phyloP scores from a whole-genome alignment of 2,329 filamentous ascomycete genomes.

The Byssochlamys sp. region DNA sequence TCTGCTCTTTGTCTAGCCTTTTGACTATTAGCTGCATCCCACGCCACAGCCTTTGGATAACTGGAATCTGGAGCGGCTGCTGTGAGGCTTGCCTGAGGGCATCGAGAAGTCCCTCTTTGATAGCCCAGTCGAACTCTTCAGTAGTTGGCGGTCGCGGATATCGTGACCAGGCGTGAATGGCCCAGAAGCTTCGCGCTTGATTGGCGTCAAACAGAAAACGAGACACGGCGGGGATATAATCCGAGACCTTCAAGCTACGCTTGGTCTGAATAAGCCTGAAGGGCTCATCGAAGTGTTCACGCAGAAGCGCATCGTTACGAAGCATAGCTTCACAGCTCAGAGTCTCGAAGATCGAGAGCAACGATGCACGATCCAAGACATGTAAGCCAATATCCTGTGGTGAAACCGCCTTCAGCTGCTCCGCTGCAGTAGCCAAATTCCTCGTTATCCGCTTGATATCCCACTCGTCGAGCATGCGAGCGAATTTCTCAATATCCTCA shows the following conservation, averaged over 20 bases:
- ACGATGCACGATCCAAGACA: conserved; percentile 48
- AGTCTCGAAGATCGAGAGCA: conserved; percentile 78
- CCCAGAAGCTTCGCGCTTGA: conserved; percentile 55
- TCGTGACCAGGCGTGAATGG: conserved; percentile 57
- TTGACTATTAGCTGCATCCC: conserved; percentile 65
- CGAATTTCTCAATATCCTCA: conserved; percentile 41
- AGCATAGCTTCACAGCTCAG: conserved; percentile 77
- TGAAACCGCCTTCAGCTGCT: conserved; percentile 44
- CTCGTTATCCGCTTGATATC: conserved; percentile 54
- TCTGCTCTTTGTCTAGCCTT: conserved; percentile 61
- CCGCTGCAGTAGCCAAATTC: conserved; percentile 49
- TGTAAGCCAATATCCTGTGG: conserved; percentile 42
- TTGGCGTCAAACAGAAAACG: conserved; percentile 74
- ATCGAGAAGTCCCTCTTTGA: conserved; percentile 61
- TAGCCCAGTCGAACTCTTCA: conserved; percentile 77
- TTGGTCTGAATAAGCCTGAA: conserved; percentile 72
- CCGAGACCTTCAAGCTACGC: conserved; percentile 65
- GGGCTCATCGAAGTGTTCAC: conserved; percentile 64
- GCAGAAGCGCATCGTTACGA: conserved; percentile 43
- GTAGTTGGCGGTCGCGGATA: conserved; percentile 55
- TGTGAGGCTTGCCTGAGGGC: conserved; percentile 56
- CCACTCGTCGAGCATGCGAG: conserved; percentile 48
- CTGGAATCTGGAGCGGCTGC: conserved; percentile 41
- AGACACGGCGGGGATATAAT: conserved; percentile 71
- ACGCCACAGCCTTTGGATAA: conserved; percentile 68